A percentile compares a stretch with the other conserved stretches of the same genome.
Evolutionary conservation across 2,329 filamentous ascomycete species (phyloP).

Genomic region (Botrytis hyacinthi): DNA sequence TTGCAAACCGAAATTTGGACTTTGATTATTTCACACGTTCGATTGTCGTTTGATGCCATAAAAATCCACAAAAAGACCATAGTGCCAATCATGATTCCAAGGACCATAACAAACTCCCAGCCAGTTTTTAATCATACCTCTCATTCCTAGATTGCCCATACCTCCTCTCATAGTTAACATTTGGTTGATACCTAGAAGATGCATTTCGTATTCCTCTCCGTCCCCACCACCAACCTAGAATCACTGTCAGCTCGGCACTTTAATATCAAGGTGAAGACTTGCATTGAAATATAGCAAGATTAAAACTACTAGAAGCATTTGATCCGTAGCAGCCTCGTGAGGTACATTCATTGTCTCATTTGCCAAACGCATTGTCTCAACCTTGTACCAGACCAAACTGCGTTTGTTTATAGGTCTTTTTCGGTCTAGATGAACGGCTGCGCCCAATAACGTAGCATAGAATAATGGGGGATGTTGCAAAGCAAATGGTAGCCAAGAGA

Average conservation of each 20-base stretch:
- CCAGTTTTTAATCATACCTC: slow-evolving; percentile 30
- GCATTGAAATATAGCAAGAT: slow-evolving; percentile 31
- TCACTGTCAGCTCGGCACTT: neutral
- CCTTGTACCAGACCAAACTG: slow-evolving; percentile 27
- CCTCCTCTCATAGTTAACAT: slow-evolving; percentile 30
- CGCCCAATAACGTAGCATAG: slow-evolving; percentile 28
- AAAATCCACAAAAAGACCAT: slow-evolving; percentile 14
- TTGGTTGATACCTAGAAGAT: slow-evolving; percentile 30
- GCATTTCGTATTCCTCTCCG: slow-evolving; percentile 30
- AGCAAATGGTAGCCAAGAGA: slow-evolving; percentile 26
- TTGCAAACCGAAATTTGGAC: neutral
- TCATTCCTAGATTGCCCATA: slow-evolving; percentile 25
- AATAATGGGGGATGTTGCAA: slow-evolving; percentile 29
- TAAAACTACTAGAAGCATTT: slow-evolving; percentile 30
- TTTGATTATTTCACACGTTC: slow-evolving; percentile 5
- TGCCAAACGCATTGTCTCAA: slow-evolving; percentile 28
- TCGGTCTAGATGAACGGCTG: slow-evolving; percentile 30
- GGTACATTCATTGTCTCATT: slow-evolving; percentile 27
- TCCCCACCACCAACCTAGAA: slow-evolving; percentile 27
- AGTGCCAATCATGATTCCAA: slow-evolving; percentile 26
- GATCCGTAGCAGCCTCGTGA: slow-evolving; percentile 25
- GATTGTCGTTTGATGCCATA: slow-evolving; percentile 5
- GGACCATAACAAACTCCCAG: slow-evolving; percentile 27
- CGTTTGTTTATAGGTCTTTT: slow-evolving; percentile 22
- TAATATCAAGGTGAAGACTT: neutral